Conservation (phyloP, 768 basidiomycete genomes). For the Lactarius psammicola region DNA sequence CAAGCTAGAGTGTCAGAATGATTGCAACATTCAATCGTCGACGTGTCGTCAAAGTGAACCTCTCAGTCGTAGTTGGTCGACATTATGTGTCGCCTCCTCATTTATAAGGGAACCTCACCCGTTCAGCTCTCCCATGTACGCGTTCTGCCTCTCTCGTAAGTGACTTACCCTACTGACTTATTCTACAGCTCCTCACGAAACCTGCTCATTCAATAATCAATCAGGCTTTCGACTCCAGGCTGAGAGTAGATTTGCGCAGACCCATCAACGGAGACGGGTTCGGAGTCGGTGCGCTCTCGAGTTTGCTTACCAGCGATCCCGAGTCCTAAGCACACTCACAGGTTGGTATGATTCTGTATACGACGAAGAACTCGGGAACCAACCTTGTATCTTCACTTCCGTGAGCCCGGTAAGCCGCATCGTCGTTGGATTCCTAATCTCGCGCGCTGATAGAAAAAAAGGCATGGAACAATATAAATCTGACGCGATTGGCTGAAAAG, state of each 20-base stretch:
- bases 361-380: constrained; percentile 77
- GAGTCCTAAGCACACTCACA: constrained; percentile 32
- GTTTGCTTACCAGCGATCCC: not conserved
- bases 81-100: constrained; percentile 86
- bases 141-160: constrained; percentile 7
- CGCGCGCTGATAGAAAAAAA: constrained; percentile 34
- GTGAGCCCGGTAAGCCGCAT: constrained; percentile 77
- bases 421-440: not conserved
- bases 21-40: not conserved
- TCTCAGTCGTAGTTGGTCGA: not conserved
- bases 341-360: constrained; percentile 93
- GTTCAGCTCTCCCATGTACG: constrained; percentile 84
- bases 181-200: constrained; percentile 76
- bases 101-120: constrained; percentile 93
- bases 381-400: constrained; percentile 95
- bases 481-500: constrained; percentile 93
- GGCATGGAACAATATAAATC: constrained; percentile 97
- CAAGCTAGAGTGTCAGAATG: constrained; percentile 2
- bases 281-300: constrained; percentile 69
- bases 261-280: constrained; percentile 98
- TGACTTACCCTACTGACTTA: not conserved
- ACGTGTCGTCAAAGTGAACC: not conserved
- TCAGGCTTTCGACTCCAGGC: constrained; percentile 91
- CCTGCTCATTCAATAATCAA: constrained; percentile 97
- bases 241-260: constrained; percentile 74